Conservation (phyloP, 805 yeast species). For the Torulaspora franciscae region DNA sequence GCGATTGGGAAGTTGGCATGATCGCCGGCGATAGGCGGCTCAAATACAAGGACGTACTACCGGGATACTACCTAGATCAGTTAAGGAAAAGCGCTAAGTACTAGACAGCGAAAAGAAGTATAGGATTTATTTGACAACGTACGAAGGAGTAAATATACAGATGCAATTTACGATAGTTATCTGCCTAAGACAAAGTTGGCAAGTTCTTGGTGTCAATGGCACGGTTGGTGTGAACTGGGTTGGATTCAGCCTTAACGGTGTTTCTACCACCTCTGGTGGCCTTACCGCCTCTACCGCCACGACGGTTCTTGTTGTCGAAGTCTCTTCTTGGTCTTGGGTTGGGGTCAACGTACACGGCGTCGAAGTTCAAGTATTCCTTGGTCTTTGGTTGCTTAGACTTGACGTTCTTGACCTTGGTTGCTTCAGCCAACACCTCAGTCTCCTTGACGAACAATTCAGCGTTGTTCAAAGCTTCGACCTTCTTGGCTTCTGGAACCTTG, state of each 20-base stretch:
- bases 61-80: slow-evolving; percentile 22
- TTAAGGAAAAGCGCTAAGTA: background rate
- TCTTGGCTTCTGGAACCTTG: slow-evolving; percentile 47
- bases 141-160: slow-evolving; percentile 1
- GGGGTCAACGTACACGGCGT: slow-evolving; percentile 66
- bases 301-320: slow-evolving; percentile 33
- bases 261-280: slow-evolving; percentile 33
- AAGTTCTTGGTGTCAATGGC: slow-evolving; percentile 58
- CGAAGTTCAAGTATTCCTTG: slow-evolving; percentile 71
- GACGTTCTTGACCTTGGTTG: slow-evolving; percentile 61
- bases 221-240: slow-evolving; percentile 34
- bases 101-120: background rate
- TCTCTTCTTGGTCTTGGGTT: slow-evolving; percentile 35
- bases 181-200: slow-evolving; percentile 57
- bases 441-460: slow-evolving; percentile 63
- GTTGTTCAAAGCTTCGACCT: slow-evolving; percentile 37
- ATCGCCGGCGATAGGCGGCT: slow-evolving; percentile 37
- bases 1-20: slow-evolving; percentile 51
- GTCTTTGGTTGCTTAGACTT: slow-evolving; percentile 75
- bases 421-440: slow-evolving; percentile 53
- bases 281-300: slow-evolving; percentile 34
- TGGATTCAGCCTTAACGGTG: slow-evolving; percentile 23
- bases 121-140: slow-evolving; percentile 4
- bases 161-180: slow-evolving; percentile 4
- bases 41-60: slow-evolving; percentile 36